Conservation (phyloP, 148 eudicot species). For the Vaccinium corymbosum region DNA sequence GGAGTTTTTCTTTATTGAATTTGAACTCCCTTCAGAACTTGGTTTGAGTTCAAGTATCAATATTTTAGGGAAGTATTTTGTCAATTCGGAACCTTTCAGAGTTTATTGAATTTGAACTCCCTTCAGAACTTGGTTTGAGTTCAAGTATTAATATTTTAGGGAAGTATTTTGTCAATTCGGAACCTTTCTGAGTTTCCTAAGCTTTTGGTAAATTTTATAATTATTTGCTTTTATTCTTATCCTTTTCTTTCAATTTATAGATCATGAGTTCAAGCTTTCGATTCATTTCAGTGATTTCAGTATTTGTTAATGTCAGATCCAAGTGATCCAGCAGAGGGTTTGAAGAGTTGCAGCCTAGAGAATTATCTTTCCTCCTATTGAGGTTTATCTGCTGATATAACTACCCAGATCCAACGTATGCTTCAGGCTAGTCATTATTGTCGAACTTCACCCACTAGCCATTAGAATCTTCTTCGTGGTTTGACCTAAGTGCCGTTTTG, state of each 20-base stretch:
- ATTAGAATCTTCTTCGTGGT: constrained; percentile 21
- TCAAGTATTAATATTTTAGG: background rate
- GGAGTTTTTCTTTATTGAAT: background rate
- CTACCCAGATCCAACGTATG: background rate
- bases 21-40: background rate
- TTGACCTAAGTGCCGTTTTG: constrained; percentile 29
- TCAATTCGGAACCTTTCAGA: background rate
- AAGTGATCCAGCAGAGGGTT: constrained; percentile 24
- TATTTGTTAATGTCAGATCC: constrained; percentile 33
- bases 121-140: background rate
- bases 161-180: background rate
- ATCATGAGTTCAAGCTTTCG: background rate
- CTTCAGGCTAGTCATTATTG: constrained; percentile 19
- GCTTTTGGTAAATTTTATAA: no score
- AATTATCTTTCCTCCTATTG: constrained; percentile 21
- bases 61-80: background rate
- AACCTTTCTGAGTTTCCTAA: background rate
- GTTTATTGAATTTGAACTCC: background rate
- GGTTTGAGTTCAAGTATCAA: background rate
- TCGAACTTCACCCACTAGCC: constrained; percentile 29
- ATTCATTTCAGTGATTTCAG: background rate
- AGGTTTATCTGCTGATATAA: constrained; percentile 14
- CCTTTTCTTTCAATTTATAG: background rate
- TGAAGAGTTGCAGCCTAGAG: constrained; percentile 21
- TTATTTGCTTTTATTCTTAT: background rate